Evolutionary conservation across 768 basidiomycete genomes (phyloP).

Genomic region (Mycena belliarum): DNA sequence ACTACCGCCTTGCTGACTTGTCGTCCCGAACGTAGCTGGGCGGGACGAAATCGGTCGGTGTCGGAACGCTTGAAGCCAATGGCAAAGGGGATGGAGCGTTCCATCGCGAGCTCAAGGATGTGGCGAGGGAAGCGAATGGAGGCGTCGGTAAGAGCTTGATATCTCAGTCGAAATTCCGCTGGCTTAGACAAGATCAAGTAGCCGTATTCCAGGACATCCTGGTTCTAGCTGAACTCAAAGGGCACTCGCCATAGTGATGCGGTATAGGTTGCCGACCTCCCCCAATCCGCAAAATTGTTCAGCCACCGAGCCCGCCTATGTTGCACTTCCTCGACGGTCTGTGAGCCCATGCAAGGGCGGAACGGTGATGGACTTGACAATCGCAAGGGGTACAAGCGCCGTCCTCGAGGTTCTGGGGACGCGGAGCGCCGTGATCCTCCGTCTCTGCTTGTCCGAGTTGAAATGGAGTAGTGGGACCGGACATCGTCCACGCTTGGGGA

Average conservation of each 20-base stretch:
- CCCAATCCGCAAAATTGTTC: neutral
- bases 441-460: neutral
- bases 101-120: neutral
- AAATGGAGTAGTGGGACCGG: neutral
- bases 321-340: neutral
- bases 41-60: neutral
- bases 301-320: neutral
- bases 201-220: neutral
- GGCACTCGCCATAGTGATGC: neutral
- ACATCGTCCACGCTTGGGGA: neutral
- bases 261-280: neutral
- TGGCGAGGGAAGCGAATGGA: neutral
- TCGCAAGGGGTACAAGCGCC: neutral
- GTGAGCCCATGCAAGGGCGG: neutral
- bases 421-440: neutral
- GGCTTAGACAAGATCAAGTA: neutral
- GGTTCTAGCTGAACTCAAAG: neutral
- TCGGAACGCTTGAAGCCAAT: neutral
- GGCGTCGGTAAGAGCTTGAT: neutral
- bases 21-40: too few relatives aligned
- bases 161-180: neutral
- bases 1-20: neutral
- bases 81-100: neutral
- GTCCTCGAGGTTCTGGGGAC: neutral
- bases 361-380: neutral